phyloP scores from a whole-genome alignment of 306 rosid genomes.

The Begonia masoniana region DNA sequence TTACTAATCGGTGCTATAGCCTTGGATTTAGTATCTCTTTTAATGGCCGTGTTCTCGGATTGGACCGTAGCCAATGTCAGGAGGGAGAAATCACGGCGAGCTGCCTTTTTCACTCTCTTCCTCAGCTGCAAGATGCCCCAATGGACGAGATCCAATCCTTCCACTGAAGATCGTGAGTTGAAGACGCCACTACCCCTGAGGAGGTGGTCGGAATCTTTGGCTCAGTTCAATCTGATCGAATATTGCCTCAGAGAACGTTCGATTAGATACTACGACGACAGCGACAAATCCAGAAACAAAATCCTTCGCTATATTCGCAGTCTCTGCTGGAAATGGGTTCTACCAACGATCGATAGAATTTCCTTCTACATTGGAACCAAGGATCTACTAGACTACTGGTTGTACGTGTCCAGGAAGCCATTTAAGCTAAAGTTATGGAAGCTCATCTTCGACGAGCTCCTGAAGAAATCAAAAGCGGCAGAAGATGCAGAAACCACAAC shows the following conservation, averaged over 20 bases:
- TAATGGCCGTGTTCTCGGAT: slow-evolving; percentile 27
- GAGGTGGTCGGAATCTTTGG: slow-evolving; percentile 31
- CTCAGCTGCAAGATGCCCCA: slow-evolving; percentile 7
- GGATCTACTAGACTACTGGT: slow-evolving; percentile 14
- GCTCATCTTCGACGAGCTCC: slow-evolving; percentile 8
- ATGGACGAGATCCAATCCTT: not conserved
- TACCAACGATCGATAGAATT: not conserved
- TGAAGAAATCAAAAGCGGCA: slow-evolving; percentile 7
- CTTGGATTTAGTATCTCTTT: slow-evolving; percentile 18
- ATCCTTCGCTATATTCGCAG: not conserved
- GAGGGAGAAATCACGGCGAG: not conserved
- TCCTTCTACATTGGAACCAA: slow-evolving; percentile 6
- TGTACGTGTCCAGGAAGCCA: slow-evolving; percentile 9
- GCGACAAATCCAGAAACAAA: not conserved
- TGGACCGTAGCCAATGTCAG: slow-evolving; percentile 6
- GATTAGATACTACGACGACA: not conserved
- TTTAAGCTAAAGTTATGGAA: slow-evolving; percentile 7
- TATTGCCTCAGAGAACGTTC: slow-evolving; percentile 13
- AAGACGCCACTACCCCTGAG: slow-evolving; percentile 6
- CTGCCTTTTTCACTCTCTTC: not conserved
- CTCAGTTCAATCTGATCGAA: slow-evolving; percentile 16
- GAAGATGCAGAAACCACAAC: slow-evolving; percentile 14
- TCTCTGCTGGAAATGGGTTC: not conserved
- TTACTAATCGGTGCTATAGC: slow-evolving; percentile 33
- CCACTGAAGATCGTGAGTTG: not conserved